These are phyloP conservation scores for Aspergillus sp. DNA, from an alignment of 2,329 filamentous ascomycete species.

Conservation along the genomic window DNA sequence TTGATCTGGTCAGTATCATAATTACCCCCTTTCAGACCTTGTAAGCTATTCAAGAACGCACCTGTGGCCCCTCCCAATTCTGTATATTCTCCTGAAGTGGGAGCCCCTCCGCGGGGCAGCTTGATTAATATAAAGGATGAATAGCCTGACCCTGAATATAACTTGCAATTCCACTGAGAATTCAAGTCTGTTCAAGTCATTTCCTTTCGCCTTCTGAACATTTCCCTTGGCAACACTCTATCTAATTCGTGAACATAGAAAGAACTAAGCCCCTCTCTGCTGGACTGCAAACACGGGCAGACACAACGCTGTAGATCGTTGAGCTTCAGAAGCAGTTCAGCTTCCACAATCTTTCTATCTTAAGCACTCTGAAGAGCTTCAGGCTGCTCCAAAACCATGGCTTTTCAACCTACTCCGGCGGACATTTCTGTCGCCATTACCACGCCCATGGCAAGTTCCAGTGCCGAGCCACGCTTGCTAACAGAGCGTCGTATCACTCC, in stretches of 20 bases:
- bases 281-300: neutral
- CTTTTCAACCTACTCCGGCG: conserved; percentile 39
- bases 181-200: neutral
- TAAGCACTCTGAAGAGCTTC: neutral
- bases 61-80: neutral
- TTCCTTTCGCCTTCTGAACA: neutral
- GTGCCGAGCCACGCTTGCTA: conserved; percentile 46
- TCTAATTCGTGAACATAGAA: neutral
- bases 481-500: conserved; percentile 91
- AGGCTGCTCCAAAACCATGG: conserved; percentile 23
- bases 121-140: neutral
- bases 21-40: too few relatives aligned
- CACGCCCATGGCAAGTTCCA: conserved; percentile 24
- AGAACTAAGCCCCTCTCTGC: neutral
- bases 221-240: neutral
- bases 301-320: neutral
- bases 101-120: neutral
- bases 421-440: conserved; percentile 45
- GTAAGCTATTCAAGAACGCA: too few relatives aligned
- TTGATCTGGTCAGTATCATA: too few relatives aligned
- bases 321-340: neutral
- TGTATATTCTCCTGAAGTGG: neutral
- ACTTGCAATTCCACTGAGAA: neutral
- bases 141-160: neutral
- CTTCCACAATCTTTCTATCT: neutral